A percentile compares a stretch with the other conserved stretches of the same genome.
Conservation (phyloP, 177 flowering plant species). For the Tripterygium wilfordii region DNA sequence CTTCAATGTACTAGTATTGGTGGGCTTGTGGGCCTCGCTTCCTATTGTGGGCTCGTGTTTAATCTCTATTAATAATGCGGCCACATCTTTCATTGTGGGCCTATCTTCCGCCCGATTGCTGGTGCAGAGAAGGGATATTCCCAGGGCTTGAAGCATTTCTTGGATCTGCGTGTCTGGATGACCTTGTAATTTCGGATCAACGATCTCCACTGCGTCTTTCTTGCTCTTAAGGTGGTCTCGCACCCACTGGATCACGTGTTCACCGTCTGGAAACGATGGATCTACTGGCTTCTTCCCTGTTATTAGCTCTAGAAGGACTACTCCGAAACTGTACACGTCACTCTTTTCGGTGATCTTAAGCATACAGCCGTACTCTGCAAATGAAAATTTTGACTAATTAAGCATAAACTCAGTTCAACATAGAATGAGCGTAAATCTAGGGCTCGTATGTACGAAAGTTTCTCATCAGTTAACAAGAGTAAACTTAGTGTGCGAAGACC, state of each 20-base stretch:
- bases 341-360: constrained; percentile 76
- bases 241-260: constrained; percentile 81
- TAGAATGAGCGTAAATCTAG: too few species aligned
- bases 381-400: not conserved
- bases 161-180: constrained; percentile 70
- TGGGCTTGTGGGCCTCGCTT: constrained; percentile 36
- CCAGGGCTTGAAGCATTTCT: constrained; percentile 89
- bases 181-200: constrained; percentile 73
- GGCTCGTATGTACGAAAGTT: too few species aligned
- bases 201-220: constrained; percentile 57
- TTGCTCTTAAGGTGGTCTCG: constrained; percentile 67
- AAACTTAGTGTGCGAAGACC: too few species aligned
- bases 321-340: constrained; percentile 86
- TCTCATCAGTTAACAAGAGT: too few species aligned
- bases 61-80: constrained; percentile 66
- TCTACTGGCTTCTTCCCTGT: constrained; percentile 84
- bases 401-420: not conserved
- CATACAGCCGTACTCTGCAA: constrained; percentile 68
- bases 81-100: constrained; percentile 92
- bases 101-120: constrained; percentile 77
- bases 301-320: constrained; percentile 72
- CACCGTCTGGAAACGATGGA: constrained; percentile 70
- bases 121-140: constrained; percentile 78
- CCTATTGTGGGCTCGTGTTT: constrained; percentile 45
- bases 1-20: constrained; percentile 9